Conservation (phyloP, 768 basidiomycete species). For the Trametes sanguinea region DNA sequence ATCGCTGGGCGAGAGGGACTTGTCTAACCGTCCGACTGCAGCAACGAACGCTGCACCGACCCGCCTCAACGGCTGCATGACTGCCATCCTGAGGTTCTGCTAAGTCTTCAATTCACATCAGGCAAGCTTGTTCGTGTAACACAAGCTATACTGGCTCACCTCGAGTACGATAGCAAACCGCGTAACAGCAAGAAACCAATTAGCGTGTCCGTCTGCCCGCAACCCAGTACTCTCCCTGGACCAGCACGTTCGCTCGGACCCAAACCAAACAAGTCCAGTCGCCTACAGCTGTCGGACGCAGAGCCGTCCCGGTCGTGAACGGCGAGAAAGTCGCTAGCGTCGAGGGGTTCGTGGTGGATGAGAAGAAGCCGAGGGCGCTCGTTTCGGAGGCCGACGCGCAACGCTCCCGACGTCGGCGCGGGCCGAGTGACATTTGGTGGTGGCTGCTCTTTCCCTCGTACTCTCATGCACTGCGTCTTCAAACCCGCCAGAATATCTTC, state of each 20-base stretch:
- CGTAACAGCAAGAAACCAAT: too few relatives aligned
- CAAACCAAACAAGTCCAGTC: background rate
- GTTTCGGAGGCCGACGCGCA: background rate
- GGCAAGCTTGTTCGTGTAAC: background rate
- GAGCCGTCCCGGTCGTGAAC: conserved; percentile 5
- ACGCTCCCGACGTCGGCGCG: background rate
- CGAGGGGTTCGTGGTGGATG: conserved; percentile 2
- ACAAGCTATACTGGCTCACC: background rate
- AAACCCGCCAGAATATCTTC: too few relatives aligned
- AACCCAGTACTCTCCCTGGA: too few relatives aligned
- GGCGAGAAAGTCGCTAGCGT: background rate
- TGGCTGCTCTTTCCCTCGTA: too few relatives aligned
- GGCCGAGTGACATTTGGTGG: too few relatives aligned
- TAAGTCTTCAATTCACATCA: background rate
- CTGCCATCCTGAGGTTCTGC: background rate
- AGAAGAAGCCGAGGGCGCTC: conserved; percentile 2
- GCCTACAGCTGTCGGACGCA: background rate
- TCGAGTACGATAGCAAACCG: background rate
- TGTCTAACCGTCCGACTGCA: conserved; percentile 70
- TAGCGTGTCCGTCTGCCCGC: too few relatives aligned
- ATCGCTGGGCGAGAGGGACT: conserved; percentile 69
- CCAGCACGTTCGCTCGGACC: background rate
- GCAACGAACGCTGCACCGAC: conserved; percentile 38
- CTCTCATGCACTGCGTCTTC: too few relatives aligned
- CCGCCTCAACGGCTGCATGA: conserved; percentile 22